A percentile compares a stretch with the other conserved stretches of the same genome.
Evolutionary conservation across 805 yeast species (phyloP).

Genomic region (Zygosaccharomyces siamensis): DNA sequence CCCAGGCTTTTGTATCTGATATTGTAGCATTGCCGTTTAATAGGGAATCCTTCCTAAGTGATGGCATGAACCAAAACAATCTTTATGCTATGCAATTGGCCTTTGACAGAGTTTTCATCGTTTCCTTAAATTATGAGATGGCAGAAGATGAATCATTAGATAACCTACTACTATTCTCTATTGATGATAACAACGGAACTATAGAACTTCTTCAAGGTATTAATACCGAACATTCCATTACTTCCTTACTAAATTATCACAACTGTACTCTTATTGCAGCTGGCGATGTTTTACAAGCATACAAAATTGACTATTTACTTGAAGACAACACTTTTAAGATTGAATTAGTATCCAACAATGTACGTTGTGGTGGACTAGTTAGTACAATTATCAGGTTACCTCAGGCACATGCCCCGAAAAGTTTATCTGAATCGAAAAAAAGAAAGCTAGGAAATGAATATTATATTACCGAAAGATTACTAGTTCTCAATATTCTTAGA

Average conservation of each 20-base stretch:
- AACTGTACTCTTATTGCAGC: constrained; percentile 31
- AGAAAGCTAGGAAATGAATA: not conserved
- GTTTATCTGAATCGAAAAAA: not conserved
- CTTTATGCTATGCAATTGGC: constrained; percentile 33
- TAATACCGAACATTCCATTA: constrained; percentile 18
- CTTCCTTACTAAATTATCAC: constrained; percentile 27
- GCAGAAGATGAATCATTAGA: constrained; percentile 30
- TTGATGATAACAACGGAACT: constrained; percentile 34
- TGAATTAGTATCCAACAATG: constrained; percentile 21
- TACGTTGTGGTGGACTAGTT: constrained; percentile 15
- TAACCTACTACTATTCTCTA: constrained; percentile 34
- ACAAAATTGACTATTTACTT: constrained; percentile 33
- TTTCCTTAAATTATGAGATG: constrained; percentile 33
- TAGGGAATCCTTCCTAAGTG: not conserved
- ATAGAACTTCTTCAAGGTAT: constrained; percentile 28
- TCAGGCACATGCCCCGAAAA: not conserved
- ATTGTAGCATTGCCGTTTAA: constrained; percentile 17
- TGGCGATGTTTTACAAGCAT: constrained; percentile 33
- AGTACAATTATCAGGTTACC: constrained; percentile 7
- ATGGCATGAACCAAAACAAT: constrained; percentile 10
- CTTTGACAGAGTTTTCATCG: constrained; percentile 36
- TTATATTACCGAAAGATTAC: not conserved
- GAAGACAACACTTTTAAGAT: constrained; percentile 34
- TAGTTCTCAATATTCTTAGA: constrained; percentile 12
- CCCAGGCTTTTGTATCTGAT: constrained; percentile 23